Percentiles rank a stretch among this genome's conserved stretches.
phyloP scores from a whole-genome alignment of 1,284 basidiomycete genomes.

The Apiotrichum domesticum region DNA sequence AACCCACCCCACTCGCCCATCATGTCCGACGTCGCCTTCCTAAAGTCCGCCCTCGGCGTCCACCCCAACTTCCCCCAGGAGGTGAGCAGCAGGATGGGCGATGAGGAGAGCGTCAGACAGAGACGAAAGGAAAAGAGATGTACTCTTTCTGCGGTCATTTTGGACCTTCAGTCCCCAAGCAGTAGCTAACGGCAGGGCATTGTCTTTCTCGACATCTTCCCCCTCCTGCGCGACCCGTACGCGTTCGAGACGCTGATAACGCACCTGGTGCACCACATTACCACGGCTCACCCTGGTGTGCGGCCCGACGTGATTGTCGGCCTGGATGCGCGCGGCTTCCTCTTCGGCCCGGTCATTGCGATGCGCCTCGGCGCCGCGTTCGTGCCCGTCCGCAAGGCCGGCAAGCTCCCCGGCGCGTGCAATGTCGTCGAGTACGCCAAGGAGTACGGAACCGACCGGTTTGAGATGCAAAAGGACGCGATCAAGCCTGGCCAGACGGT shows the following conservation, averaged over 20 bases:
- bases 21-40: constrained; percentile 72
- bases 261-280: constrained; percentile 79
- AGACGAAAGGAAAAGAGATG: no score
- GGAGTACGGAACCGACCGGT: constrained; percentile 86
- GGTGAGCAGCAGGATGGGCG: constrained; percentile 48
- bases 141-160: no score
- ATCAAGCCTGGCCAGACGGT: constrained; percentile 79
- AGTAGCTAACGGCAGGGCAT: constrained; percentile 30
- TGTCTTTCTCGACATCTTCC: constrained; percentile 73
- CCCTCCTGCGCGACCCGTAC: constrained; percentile 73
- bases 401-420: constrained; percentile 87
- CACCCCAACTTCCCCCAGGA: constrained; percentile 84
- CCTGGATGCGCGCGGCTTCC: constrained; percentile 92
- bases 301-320: constrained; percentile 94
- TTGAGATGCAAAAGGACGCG: constrained; percentile 89
- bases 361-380: constrained; percentile 88
- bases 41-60: constrained; percentile 61
- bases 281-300: constrained; percentile 56
- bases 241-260: constrained; percentile 88
- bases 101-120: no score
- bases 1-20: constrained; percentile 5
- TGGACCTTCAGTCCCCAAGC: no score
- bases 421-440: constrained; percentile 76
- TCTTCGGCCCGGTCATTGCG: constrained; percentile 89
- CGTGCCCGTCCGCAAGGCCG: constrained; percentile 89